Conservation (phyloP, 306 rosid species). For the peach (Prunus persica) region Prunus_persica_NCBIv2 NC_034013.1:12073501-12074000, state of each 20-base stretch:
- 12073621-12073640: neutral
- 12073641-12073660: neutral
- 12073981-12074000: too few species aligned
- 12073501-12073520: neutral
- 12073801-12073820: neutral
- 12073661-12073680: neutral
- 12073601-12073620: neutral
- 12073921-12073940: too few species aligned
- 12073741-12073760: neutral
- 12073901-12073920: too few species aligned
- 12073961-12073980: rapidly evolving
- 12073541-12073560: neutral
- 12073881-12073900: too few species aligned
- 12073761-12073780: neutral
- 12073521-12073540: neutral
- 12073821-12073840: neutral
- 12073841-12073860: neutral
- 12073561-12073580: slow-evolving; percentile 1
- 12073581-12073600: neutral
- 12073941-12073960: rapidly evolving
- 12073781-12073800: neutral
- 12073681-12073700: slow-evolving; percentile 10
- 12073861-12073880: too few species aligned
- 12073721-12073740: neutral
- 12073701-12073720: neutral